Base-by-base conservation (phyloP, 176 grass and related monocot genomes). In the Phyllostachys edulis region DNA sequence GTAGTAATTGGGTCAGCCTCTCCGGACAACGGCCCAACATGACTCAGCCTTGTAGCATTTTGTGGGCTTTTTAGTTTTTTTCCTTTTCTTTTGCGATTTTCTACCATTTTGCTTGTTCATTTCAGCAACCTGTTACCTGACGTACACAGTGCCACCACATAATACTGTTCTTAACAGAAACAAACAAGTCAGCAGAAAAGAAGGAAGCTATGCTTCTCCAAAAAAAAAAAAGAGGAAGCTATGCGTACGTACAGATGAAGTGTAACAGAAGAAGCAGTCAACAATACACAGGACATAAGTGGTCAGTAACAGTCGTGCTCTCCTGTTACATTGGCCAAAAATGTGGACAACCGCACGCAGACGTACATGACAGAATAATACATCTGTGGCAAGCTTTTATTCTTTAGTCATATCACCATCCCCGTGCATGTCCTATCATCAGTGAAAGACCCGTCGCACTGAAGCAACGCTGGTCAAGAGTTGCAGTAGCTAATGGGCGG, bases 341-440 rank as follows among this genome's bases (percentile, higher is more conserved):
- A 83, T 61, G 67, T 36, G 47, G 73, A 47, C 57, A 72, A 45
- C 4, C 42, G 75, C 23, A 55, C 37, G 17, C 39, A 61, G 14
- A 55, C 29, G 62, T 69, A 79, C 72, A 49, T 29, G 66, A 26
- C 46, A 69, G 46, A 52, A 9, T 18, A 78, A 15, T 63, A 5
- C 11, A 63, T 47, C 3, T 65, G 21, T 29, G 47, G 67, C 73
- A 16, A 15, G 17, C 51, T 37, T 49, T 90, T 90, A 90, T 90
- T 73, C 59, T 73, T 71, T 68, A 80, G 34, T 86, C 34, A 46
- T 60, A 49, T 44, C 68, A 38, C n/a, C 47, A 4, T 18, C 23
- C 63, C 55, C 60, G 23, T 61, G 79, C 40, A 75, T 44, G 77
- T 89, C 70, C 87, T 83, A 87, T 83, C 84, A 86, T 90, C 88